Conservation (phyloP, 129 eudicot genomes). For the Dittrichia graveolens region DNA sequence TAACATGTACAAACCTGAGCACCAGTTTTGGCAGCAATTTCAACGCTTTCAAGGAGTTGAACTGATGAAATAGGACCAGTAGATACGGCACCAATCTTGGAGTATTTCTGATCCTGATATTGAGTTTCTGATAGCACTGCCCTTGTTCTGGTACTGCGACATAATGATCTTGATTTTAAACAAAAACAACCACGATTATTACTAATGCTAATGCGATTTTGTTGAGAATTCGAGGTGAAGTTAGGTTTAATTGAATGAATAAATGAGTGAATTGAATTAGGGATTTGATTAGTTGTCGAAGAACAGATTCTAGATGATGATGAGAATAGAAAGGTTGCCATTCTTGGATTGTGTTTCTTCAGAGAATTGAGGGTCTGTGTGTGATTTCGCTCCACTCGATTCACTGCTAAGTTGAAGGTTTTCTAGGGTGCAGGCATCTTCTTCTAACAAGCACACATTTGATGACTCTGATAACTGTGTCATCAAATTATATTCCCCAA, state of each 20-base stretch:
- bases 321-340: conserved; percentile 41
- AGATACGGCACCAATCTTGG: conserved; percentile 62
- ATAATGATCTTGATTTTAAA: conserved; percentile 21
- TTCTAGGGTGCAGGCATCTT: not conserved
- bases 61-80: conserved; percentile 63
- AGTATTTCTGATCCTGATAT: conserved; percentile 38
- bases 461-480: conserved; percentile 9
- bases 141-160: conserved; percentile 25
- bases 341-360: conserved; percentile 8
- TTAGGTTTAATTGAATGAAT: conserved; percentile 17
- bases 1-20: conserved; percentile 54
- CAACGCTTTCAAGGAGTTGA: conserved; percentile 66
- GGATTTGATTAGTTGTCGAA: conserved; percentile 25
- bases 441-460: conserved; percentile 19
- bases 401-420: not conserved
- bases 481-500: no score
- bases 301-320: conserved; percentile 33
- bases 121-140: conserved; percentile 49
- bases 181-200: conserved; percentile 8
- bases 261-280: conserved; percentile 33
- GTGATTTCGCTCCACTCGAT: not conserved
- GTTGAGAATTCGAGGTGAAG: conserved; percentile 17
- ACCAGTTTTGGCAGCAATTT: conserved; percentile 87
- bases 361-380: not conserved
- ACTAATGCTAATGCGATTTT: not conserved